phyloP scores from a whole-genome alignment of 257 asterid genomes.

The Haberlea rhodopensis region DNA sequence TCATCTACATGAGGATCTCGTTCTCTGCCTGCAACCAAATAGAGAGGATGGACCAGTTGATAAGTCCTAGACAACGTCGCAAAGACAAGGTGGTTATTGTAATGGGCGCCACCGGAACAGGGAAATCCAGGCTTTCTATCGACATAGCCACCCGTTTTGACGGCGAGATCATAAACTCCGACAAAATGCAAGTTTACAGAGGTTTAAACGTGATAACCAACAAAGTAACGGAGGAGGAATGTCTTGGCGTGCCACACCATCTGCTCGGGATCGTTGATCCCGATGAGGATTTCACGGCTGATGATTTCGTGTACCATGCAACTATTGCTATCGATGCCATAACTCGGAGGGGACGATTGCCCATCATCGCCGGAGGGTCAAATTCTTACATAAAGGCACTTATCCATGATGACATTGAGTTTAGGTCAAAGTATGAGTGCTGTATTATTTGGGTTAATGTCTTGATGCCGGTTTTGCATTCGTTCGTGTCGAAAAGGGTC shows the following conservation, averaged over 20 bases:
- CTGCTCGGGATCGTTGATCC: constrained; percentile 43
- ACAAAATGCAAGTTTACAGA: constrained; percentile 54
- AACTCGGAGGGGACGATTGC: constrained; percentile 32
- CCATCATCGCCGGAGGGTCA: constrained; percentile 67
- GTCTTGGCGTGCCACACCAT: constrained; percentile 54
- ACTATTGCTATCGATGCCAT: constrained; percentile 32
- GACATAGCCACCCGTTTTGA: constrained; percentile 47
- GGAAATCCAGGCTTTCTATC: constrained; percentile 56
- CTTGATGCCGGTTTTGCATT: constrained; percentile 29
- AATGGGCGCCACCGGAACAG: constrained; percentile 62
- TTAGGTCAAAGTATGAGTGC: constrained; percentile 40
- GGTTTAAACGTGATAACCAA: constrained; percentile 45
- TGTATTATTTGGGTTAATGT: constrained; percentile 58
- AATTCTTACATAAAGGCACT: constrained; percentile 53
- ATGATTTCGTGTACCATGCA: constrained; percentile 41
- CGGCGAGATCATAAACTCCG: constrained; percentile 54
- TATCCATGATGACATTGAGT: constrained; percentile 31
- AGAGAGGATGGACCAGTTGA: constrained; percentile 31
- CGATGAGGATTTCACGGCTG: constrained; percentile 40
- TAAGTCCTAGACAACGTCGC: constrained; percentile 24
- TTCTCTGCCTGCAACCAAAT: constrained; percentile 38
- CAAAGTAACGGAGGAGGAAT: constrained; percentile 45
- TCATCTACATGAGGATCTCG: constrained; percentile 26
- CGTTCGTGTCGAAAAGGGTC: constrained; percentile 43
- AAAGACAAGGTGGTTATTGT: constrained; percentile 56